Evolutionary conservation across 2,329 filamentous ascomycete species (phyloP).

Genomic region (Clathrospora elynae): DNA sequence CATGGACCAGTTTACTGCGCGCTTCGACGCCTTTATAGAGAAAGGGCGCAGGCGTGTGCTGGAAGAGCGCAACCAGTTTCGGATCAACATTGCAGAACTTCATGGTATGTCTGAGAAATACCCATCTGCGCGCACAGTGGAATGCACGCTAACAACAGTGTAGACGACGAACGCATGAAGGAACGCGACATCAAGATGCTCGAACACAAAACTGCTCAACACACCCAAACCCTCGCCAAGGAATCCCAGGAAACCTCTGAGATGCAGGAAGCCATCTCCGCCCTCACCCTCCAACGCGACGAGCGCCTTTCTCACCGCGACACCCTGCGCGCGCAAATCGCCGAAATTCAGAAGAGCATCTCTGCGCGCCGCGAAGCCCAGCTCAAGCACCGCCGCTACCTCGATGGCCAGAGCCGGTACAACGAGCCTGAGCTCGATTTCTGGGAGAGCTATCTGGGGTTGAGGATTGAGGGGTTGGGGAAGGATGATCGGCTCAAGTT

Average conservation of each 20-base stretch:
- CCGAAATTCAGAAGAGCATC: slow-evolving; percentile 71
- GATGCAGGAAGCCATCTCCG: slow-evolving; percentile 65
- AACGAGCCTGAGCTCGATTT: slow-evolving; percentile 95
- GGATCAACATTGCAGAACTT: slow-evolving; percentile 84
- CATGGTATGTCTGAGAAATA: slow-evolving; percentile 69
- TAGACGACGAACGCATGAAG: slow-evolving; percentile 91
- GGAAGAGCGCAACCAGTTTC: slow-evolving; percentile 92
- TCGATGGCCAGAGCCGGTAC: slow-evolving; percentile 82
- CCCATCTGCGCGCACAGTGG: neutral
- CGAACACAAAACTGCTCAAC: slow-evolving; percentile 70
- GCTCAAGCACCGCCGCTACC: slow-evolving; percentile 70
- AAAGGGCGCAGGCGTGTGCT: slow-evolving; percentile 85
- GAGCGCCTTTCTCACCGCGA: slow-evolving; percentile 61
- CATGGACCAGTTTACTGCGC: slow-evolving; percentile 89
- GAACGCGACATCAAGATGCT: slow-evolving; percentile 85
- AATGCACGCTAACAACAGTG: slow-evolving; percentile 9
- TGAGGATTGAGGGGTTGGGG: slow-evolving; percentile 88
- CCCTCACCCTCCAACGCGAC: slow-evolving; percentile 61
- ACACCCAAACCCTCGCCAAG: slow-evolving; percentile 75
- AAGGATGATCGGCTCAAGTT: slow-evolving; percentile 86
- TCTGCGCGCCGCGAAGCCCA: slow-evolving; percentile 73
- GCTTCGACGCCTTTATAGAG: slow-evolving; percentile 94
- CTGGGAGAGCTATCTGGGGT: slow-evolving; percentile 88
- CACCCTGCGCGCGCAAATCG: slow-evolving; percentile 61
- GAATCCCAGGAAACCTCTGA: slow-evolving; percentile 74